Evolutionary conservation across 2,329 filamentous ascomycete species (phyloP), one percentile per base, ranked within the genome.

Genomic region (Colletotrichum lentis): DNA sequence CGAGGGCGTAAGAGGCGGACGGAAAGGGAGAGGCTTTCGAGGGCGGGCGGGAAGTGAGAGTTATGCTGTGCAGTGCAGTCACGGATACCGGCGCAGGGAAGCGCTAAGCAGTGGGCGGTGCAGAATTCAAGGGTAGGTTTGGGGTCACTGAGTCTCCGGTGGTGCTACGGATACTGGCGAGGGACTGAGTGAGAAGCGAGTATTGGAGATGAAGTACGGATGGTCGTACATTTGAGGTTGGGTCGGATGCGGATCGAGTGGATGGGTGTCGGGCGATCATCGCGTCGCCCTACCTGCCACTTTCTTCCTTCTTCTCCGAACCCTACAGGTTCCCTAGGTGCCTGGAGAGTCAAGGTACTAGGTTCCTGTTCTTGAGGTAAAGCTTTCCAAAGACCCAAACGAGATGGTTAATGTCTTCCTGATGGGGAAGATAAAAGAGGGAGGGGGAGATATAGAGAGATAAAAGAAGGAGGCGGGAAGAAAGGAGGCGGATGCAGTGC

Each of bases 191-290:
- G 56, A 47, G 7, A 47, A 37, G 31, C 31, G 31, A 35, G 22
- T 22, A 39, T 59, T 64, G 44, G 46, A 53, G 54, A 20, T 27
- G 43, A 62, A 18, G 52, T n/a, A n/a, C n/a, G n/a, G n/a, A n/a
- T n/a, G n/a, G n/a, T n/a, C n/a, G n/a, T 57, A 49, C 24, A 53
- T 44, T 64, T 64, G 47, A 35, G 65, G 41, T 50, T 64, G 47
- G 20, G 35, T 64, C 61, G 54, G 61, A 67, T 64, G 41, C 49
- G 49, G 65, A 60, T 68, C 61, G 54, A 56, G 44, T 65, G 64
- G 64, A 43, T n/a, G 24, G 22, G 31, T 7, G 31, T 35, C 8
- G 31, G 31, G 41, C 24, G 35, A 20, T 52, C 46, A 31, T 39
- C n/a, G 37, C 31, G 44, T 49, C 31, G 44, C 31, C 44, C 49